A percentile compares a stretch with the other conserved stretches of the same genome.
These are phyloP conservation scores for Saccharomycopsis malanga DNA, from an alignment of 805 yeast species.

Conservation along the genomic window DNA sequence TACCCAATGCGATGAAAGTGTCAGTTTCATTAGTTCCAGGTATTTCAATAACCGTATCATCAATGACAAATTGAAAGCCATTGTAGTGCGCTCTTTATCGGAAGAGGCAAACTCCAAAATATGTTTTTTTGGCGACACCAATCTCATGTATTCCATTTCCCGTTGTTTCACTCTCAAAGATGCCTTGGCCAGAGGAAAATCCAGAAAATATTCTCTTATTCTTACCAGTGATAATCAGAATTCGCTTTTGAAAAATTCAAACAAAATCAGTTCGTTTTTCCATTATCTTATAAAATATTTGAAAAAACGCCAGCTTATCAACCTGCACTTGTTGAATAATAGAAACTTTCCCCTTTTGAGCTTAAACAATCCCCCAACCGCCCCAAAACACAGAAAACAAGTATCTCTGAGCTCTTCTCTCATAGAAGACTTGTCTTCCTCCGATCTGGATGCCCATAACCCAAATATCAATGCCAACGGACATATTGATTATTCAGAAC, in stretches of 20 bases:
- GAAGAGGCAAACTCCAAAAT: conserved; percentile 20
- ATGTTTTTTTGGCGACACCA: conserved; percentile 20
- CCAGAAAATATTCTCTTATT: conserved; percentile 17
- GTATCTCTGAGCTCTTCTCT: not conserved
- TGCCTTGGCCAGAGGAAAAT: conserved; percentile 17
- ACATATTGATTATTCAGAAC: conserved; percentile 4
- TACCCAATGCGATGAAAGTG: not conserved
- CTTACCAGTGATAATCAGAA: conserved; percentile 19
- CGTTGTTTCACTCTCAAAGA: conserved; percentile 16
- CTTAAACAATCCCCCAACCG: not conserved
- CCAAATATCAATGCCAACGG: not conserved
- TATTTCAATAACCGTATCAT: conserved; percentile 3
- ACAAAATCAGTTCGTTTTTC: conserved; percentile 13
- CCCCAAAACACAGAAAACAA: not conserved
- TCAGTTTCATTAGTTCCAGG: conserved; percentile 2
- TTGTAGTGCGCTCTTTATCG: conserved; percentile 15
- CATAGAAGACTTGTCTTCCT: not conserved
- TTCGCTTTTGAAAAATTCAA: conserved; percentile 6
- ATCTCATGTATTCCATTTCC: conserved; percentile 16
- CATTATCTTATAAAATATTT: conserved; percentile 14
- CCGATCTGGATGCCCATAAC: not conserved
- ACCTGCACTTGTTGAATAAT: not conserved
- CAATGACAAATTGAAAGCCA: conserved; percentile 10
- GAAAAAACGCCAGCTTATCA: conserved; percentile 4
- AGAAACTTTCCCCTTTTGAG: not conserved